Base-by-base conservation (phyloP, 1,139 yeast species). In the Candida sanyaensis region DNA sequence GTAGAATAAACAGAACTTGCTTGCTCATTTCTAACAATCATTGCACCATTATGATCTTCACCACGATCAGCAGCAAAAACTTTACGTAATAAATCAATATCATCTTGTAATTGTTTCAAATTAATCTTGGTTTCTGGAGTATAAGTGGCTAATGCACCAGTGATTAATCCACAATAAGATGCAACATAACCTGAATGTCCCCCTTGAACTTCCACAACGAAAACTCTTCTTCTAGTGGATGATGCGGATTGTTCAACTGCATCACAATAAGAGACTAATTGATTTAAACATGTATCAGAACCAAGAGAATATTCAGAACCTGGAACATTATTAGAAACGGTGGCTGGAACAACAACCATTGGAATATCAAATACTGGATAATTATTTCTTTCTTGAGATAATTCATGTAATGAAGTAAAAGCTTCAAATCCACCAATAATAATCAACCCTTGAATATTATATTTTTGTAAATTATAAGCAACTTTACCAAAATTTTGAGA, bases 371-470 rank as follows among this genome's bases (percentile, higher is more conserved):
- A 89, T 17, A 95, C 86, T 24, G 98, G 96, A 67, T 89, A 93
- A 50, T 81, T 77, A 37, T 65, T 64, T 64, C 95, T 81, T 29
- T 93, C 88, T 55, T 74, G 72, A 58, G 88, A 84, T 56, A 93
- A 78, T 69, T 90, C 91, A 58, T 89, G 82, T 57, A 93, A 78
- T 4, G 97, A 84, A 21, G 83, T 78, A 70, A 86, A 93, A 6
- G 96, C 96, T 73, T 93, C 99, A 66, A 92, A 93, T 1, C 99
- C 99, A 57, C 99, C 99, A 58, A 93, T 85, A 42, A 93, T 81
- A 50, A 93, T 77, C 58, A 93, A 78, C 24, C 98, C 99, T 58
- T 92, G 88, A 62, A 93, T 83, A 47, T 78, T 75, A 68, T 84
- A 86, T 67, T 89, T 88, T 66, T 91, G 96, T 73, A 93, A 84